Conservation (phyloP, 768 basidiomycete genomes). For the Cubamyces sp. region DNA sequence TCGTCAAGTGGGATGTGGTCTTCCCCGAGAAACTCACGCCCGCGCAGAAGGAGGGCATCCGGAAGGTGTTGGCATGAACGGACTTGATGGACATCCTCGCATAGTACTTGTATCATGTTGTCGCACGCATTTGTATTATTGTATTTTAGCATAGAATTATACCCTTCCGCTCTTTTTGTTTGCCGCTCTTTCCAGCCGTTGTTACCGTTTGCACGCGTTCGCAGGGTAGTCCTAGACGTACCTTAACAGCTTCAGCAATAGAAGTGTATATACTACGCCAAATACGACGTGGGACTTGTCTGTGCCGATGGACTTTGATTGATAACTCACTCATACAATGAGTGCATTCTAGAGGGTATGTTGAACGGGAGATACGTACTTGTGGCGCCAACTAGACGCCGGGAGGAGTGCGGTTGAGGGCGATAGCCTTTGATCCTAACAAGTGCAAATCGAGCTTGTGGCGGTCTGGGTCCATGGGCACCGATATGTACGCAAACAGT, state of each 20-base stretch:
- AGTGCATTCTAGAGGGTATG: too few relatives aligned
- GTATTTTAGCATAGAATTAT: slow-evolving; percentile 22
- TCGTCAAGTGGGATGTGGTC: slow-evolving; percentile 80
- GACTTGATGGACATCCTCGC: slow-evolving; percentile 15
- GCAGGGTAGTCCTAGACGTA: too few relatives aligned
- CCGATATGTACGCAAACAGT: slow-evolving; percentile 3
- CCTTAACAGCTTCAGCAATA: too few relatives aligned
- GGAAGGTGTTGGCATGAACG: slow-evolving; percentile 57
- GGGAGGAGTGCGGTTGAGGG: slow-evolving; percentile 18
- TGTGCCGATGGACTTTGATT: too few relatives aligned
- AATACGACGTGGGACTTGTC: too few relatives aligned
- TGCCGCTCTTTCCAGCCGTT: background rate
- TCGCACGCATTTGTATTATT: slow-evolving; percentile 3
- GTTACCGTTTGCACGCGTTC: background rate
- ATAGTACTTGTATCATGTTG: slow-evolving; percentile 15
- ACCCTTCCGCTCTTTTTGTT: slow-evolving; percentile 16
- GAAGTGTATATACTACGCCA: too few relatives aligned
- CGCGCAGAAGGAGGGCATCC: slow-evolving; percentile 79
- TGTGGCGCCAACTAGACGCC: slow-evolving; percentile 6
- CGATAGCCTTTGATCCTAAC: slow-evolving; percentile 28
- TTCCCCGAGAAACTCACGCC: slow-evolving; percentile 81
- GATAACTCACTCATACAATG: too few relatives aligned
- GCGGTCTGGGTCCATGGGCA: slow-evolving; percentile 11
- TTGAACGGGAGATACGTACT: background rate
- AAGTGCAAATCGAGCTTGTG: slow-evolving; percentile 25